Base-by-base conservation (phyloP, 768 basidiomycete species). In the Postia placenta region DNA sequence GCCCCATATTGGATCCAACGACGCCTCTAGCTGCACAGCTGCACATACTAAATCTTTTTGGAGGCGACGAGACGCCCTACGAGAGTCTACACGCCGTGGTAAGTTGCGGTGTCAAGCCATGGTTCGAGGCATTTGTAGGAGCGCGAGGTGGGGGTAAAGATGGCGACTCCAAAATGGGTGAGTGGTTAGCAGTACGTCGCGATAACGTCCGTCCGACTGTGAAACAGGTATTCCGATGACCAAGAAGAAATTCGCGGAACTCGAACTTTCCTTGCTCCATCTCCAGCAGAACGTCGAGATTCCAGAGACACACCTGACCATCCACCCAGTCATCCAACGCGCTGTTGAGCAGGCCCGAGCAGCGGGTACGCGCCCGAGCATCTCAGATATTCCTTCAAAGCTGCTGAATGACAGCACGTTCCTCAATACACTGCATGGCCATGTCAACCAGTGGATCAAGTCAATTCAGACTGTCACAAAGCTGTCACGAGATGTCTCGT, bases 241-340 rank as follows among this genome's bases (percentile, higher is more conserved):
- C 40, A 98, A 97, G 80, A 94, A 94, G 75, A 98, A 97, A 69
- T 97, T 98, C 61, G 95, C 96, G 6, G 96, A 99, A 60, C 83
- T 98, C 48, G 95, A 99, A 66, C 70, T 97, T 9, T 93, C 92
- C 2, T 71, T 98, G 14, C 72, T 98, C 1, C 96, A 99, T 64
- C 76, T 98, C 4, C 95, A 98, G 62, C 96, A 98, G 67, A 99
- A 99, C 58, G 95, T 98, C 54, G 96, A 99, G 71, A 98, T 98
- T 45, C 96, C 96, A 0, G 92, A 98, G 67, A 95, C 92, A 3
- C 86, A 92, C 57, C 81, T 98, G 25, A 74, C 89, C 55, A 88
- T 97, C 45, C 94, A 98, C 61, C 92, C 92, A 30, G 75, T 79
- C 54, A 90, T 99, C 53, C 85, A 91, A 52, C 76, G 83, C 43